phyloP scores from a whole-genome alignment of 2,329 filamentous ascomycete species.

The Aspergillus sergii region DNA sequence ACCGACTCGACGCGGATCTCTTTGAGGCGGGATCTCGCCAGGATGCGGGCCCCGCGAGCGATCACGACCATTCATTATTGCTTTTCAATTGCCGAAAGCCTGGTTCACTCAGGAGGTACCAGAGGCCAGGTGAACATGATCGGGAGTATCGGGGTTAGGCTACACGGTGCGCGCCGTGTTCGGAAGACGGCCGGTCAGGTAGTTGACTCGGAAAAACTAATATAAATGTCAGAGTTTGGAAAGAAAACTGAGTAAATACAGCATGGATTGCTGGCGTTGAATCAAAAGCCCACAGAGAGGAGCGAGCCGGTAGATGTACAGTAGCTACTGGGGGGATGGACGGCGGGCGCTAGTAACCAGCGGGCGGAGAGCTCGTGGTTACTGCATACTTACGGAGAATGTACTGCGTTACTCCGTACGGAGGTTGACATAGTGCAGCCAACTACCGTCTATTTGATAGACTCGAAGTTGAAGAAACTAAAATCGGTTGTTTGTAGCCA shows the following conservation, averaged over 20 bases:
- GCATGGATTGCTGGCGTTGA: background rate
- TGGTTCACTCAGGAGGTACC: slow-evolving; percentile 28
- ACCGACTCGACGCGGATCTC: slow-evolving; percentile 34
- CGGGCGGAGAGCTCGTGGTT: slow-evolving; percentile 30
- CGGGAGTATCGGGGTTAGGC: slow-evolving; percentile 23
- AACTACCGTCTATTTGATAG: background rate
- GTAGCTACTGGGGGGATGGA: slow-evolving; percentile 24
- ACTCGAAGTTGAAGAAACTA: background rate
- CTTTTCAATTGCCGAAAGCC: slow-evolving; percentile 22
- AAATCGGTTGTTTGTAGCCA: too few species aligned
- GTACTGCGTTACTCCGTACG: background rate
- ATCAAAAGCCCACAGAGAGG: slow-evolving; percentile 11
- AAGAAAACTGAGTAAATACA: background rate
- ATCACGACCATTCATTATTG: slow-evolving; percentile 42
- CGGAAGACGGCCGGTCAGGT: background rate
- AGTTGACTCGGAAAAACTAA: background rate
- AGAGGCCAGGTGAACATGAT: slow-evolving; percentile 37
- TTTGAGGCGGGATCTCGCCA: slow-evolving; percentile 31
- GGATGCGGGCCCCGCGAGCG: slow-evolving; percentile 37
- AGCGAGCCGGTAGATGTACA: slow-evolving; percentile 20
- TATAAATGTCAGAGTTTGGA: background rate
- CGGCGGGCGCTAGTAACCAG: slow-evolving; percentile 22
- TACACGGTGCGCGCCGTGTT: slow-evolving; percentile 18
- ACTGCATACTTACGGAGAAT: slow-evolving; percentile 9
- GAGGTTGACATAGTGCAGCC: background rate